A percentile compares a stretch with the other conserved stretches of the same genome.
These are phyloP conservation scores for Aureobasidium namibiae DNA, from an alignment of 2,329 filamentous ascomycete species.

Conservation along the genomic window DNA sequence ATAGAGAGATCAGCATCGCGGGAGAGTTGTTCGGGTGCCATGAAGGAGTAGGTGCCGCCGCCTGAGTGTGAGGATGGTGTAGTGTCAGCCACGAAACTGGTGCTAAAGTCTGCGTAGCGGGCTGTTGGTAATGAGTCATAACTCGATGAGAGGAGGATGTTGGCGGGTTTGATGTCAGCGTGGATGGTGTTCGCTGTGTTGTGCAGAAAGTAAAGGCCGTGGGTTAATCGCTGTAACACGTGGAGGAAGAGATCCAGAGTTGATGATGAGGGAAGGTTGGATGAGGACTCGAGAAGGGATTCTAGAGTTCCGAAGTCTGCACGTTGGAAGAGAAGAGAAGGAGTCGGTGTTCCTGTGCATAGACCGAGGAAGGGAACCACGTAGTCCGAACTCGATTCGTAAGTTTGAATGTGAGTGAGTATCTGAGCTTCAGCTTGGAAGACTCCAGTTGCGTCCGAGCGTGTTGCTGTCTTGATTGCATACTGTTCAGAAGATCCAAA, in stretches of 20 bases:
- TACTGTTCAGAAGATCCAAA: slow-evolving; percentile 16
- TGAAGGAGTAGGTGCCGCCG: slow-evolving; percentile 39
- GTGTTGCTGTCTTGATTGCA: slow-evolving; percentile 27
- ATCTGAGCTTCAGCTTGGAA: slow-evolving; percentile 28
- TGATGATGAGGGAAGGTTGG: background rate
- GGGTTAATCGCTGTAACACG: slow-evolving; percentile 32
- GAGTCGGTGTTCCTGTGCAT: slow-evolving; percentile 20
- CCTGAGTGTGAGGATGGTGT: slow-evolving; percentile 23
- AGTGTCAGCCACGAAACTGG: slow-evolving; percentile 33
- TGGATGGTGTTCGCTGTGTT: slow-evolving; percentile 29
- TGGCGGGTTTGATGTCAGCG: slow-evolving; percentile 41
- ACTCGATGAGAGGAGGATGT: slow-evolving; percentile 33
- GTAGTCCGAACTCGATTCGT: slow-evolving; percentile 17
- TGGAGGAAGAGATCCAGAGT: slow-evolving; percentile 27
- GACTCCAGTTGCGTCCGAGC: slow-evolving; percentile 25
- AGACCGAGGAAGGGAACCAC: slow-evolving; percentile 29
- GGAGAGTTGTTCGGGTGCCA: slow-evolving; percentile 27
- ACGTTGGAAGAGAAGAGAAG: slow-evolving; percentile 26
- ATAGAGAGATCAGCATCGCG: slow-evolving; percentile 21
- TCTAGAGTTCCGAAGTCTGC: slow-evolving; percentile 26
- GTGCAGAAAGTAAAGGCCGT: slow-evolving; percentile 36
- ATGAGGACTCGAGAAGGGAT: slow-evolving; percentile 16
- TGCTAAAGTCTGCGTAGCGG: slow-evolving; percentile 37
- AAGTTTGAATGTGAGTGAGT: slow-evolving; percentile 23
- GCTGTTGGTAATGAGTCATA: slow-evolving; percentile 19